These are phyloP conservation scores for Ligustrum vulgare DNA, from an alignment of 257 asterid genomes.

Conservation along the genomic window DNA sequence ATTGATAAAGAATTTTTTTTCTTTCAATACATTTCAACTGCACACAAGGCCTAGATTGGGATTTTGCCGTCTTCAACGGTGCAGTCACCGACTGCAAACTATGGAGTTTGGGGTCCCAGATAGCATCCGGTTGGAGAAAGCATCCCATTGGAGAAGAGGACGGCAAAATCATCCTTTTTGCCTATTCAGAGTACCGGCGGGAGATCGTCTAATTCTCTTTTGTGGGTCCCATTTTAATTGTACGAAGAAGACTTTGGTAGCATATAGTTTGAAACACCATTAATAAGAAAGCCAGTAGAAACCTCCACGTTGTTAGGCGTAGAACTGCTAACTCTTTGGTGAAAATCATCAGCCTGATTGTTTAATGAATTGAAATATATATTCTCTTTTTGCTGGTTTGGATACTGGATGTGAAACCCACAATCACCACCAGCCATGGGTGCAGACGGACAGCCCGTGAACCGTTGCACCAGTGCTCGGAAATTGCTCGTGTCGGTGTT, in stretches of 20 bases:
- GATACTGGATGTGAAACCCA: neutral
- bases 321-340: neutral
- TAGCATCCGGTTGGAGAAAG: no score
- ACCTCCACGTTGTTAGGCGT: neutral
- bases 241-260: neutral
- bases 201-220: no score
- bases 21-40: no score
- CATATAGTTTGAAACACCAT: neutral
- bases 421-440: slow-evolving; percentile 10
- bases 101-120: no score
- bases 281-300: neutral
- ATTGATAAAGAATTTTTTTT: no score
- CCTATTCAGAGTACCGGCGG: no score
- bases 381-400: neutral
- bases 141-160: no score
- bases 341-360: neutral
- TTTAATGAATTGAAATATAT: neutral
- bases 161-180: no score
- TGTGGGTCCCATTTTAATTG: neutral
- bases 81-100: no score
- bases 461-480: slow-evolving; percentile 60
- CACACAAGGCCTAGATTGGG: no score
- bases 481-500: slow-evolving; percentile 59
- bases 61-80: no score
- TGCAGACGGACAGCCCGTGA: slow-evolving; percentile 49